Base-by-base conservation (phyloP, 2,329 filamentous ascomycete species). In the Neospermospora avenae region DNA sequence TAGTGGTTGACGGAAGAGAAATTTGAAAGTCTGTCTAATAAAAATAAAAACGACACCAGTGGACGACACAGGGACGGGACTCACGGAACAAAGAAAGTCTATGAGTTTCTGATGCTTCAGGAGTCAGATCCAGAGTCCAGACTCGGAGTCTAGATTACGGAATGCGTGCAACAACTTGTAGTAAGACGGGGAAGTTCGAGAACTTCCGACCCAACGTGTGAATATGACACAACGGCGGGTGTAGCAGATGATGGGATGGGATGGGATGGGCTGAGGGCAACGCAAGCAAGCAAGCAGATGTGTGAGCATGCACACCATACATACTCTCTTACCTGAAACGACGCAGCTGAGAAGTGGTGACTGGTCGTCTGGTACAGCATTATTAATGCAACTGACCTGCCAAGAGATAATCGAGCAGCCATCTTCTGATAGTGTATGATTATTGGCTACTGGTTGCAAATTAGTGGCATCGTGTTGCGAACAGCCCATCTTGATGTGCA, bases 271-370 rank as follows among this genome's bases (percentile, higher is more conserved):
- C 44, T 25, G 41, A 35, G 44, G 13, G 22, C 31, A 42, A n/a
- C n/a, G n/a, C 39, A 20, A 4, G 22, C 18, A 28, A 48, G 28
- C 46, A 52, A 58, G 56, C 48, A 52, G 35, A 11, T 39, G 39
- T n/a, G 25, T 42, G 51, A 42, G 35, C 34, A 13, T 41, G 51
- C 16, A 24, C 39, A 35, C 25, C n/a, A 44, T 45, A 58, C 28
- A 31, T 31, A 31, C 28, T 31, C 59, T 59, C 46, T 63, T 39
- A 37, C 48, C 57, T 64, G 62, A 64, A 64, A 64, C 62, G 44
- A 62, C 62, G 62, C 57, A 57, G 31, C 56, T 48, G 45, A 54
- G 28, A 24, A 24, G n/a, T 48, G 51, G 57, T 24, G 22, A 28
- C n/a, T 51, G 16, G 52, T 41, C n/a, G 22, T n/a, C n/a, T 51